These are phyloP conservation scores for Lineolata rhizophorae DNA, from an alignment of 495 filamentous ascomycete genomes.

Conservation along the genomic window DNA sequence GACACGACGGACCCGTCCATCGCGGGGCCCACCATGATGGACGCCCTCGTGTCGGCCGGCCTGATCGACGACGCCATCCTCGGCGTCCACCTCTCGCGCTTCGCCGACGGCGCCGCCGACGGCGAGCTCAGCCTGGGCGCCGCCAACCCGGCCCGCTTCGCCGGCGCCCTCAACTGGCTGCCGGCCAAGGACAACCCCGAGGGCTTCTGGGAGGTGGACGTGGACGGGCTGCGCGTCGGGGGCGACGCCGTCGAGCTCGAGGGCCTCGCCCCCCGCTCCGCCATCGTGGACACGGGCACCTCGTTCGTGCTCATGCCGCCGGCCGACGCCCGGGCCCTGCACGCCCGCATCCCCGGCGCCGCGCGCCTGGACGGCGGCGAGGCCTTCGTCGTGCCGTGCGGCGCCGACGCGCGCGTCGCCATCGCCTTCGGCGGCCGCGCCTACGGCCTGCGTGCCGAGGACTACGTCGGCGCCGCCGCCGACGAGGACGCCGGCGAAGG, in stretches of 20 bases:
- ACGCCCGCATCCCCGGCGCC: conserved; percentile 41
- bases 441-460: conserved; percentile 42
- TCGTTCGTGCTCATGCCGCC: conserved; percentile 48
- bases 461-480: conserved; percentile 36
- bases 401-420: conserved; percentile 29
- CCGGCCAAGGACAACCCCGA: conserved; percentile 17
- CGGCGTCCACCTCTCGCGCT: conserved; percentile 41
- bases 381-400: conserved; percentile 48
- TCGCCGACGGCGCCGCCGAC: conserved; percentile 32
- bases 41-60: conserved; percentile 31
- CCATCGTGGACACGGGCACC: conserved; percentile 67
- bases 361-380: conserved; percentile 19
- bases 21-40: conserved; percentile 38
- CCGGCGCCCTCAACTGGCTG: conserved; percentile 42
- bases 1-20: conserved; percentile 16
- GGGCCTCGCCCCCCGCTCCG: conserved; percentile 19
- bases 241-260: conserved; percentile 28
- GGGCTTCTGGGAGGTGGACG: conserved; percentile 41
- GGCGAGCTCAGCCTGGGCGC: conserved; percentile 61
- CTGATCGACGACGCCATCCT: conserved; percentile 41
- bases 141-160: conserved; percentile 39
- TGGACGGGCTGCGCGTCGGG: conserved; percentile 38
- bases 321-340: conserved; percentile 38
- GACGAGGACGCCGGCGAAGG: conserved; percentile 12
- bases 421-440: conserved; percentile 32